phyloP scores from a whole-genome alignment of 1,284 basidiomycete genomes.

The Crucibulum cyathiforme region DNA sequence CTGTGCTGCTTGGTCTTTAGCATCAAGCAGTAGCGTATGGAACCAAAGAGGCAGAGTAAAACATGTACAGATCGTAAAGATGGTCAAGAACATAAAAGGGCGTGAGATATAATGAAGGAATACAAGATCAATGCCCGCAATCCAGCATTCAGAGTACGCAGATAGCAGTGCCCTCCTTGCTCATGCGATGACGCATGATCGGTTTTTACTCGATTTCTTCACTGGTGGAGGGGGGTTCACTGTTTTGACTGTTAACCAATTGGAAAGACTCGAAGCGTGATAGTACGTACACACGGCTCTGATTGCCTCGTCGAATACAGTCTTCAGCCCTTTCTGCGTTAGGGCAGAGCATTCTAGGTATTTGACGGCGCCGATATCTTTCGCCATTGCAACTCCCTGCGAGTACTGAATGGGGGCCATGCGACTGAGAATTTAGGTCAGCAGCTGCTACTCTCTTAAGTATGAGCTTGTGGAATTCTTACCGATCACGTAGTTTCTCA shows the following conservation, averaged over 20 bases:
- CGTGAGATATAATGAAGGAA: conserved; percentile 51
- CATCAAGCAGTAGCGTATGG: conserved; percentile 7
- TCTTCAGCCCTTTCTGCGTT: conserved; percentile 97
- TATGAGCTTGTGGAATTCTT: conserved; percentile 23
- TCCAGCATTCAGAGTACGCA: background rate
- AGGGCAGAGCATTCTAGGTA: conserved; percentile 98
- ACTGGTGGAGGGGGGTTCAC: conserved; percentile 73
- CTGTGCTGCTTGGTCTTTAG: no score
- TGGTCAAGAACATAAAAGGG: conserved; percentile 62
- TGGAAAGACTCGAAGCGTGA: background rate
- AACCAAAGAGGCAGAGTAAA: conserved; percentile 25
- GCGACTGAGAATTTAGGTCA: conserved; percentile 58
- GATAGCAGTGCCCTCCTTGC: conserved; percentile 17
- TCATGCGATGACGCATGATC: conserved; percentile 77
- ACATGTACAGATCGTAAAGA: conserved; percentile 46
- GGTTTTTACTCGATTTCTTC: conserved; percentile 44
- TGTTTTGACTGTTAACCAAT: conserved; percentile 30
- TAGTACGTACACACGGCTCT: conserved; percentile 82
- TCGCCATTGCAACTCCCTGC: conserved; percentile 90
- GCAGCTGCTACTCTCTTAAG: background rate
- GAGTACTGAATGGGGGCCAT: conserved; percentile 94
- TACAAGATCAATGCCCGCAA: background rate
- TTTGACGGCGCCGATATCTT: conserved; percentile 95
- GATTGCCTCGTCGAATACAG: conserved; percentile 96
- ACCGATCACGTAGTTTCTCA: conserved; percentile 92